Conservation (phyloP, 495 filamentous ascomycete species). For the Neurospora terricola region DNA sequence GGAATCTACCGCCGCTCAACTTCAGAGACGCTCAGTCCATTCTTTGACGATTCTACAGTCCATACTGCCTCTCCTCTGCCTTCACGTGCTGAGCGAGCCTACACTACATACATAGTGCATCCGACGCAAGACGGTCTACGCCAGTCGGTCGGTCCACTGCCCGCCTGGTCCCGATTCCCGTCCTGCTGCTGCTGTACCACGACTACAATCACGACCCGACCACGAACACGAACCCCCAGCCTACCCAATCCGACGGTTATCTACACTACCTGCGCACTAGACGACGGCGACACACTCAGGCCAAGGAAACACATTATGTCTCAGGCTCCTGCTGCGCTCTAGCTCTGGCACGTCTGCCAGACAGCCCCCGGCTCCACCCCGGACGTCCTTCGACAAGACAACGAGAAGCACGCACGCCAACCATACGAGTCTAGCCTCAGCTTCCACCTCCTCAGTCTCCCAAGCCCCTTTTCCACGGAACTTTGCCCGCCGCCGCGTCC, state of each 20-base stretch:
- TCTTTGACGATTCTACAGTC: neutral
- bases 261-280: neutral
- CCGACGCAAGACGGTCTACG: neutral
- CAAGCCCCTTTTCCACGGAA: neutral
- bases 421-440: neutral
- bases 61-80: neutral
- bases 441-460: neutral
- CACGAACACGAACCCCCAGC: neutral
- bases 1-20: neutral
- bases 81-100: neutral
- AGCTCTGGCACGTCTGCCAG: conserved; percentile 41
- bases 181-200: neutral
- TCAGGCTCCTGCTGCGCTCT: conserved; percentile 35
- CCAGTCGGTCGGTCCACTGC: neutral
- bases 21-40: neutral
- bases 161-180: neutral
- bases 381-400: neutral
- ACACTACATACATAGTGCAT: neutral
- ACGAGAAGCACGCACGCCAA: neutral
- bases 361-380: conserved; percentile 5
- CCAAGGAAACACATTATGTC: conserved; percentile 33
- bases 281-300: neutral
- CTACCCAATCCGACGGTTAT: neutral
- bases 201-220: neutral
- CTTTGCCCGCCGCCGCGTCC: neutral